phyloP scores from a whole-genome alignment of 1,139 yeast genomes.

The Debaryomyces coudertii region DNA sequence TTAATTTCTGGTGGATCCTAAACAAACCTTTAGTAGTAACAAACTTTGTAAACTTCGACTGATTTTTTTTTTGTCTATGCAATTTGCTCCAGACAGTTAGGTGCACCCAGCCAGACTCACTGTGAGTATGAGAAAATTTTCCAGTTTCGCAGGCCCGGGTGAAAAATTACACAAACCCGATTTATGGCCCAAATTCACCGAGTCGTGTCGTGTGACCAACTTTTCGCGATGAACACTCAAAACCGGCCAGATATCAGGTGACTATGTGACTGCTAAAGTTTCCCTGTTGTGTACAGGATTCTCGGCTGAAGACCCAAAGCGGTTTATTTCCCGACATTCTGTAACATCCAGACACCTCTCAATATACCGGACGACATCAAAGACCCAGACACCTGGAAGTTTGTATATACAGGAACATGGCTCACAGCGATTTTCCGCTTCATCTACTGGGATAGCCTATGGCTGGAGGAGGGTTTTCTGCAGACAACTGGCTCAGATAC shows the following conservation, averaged over 20 bases:
- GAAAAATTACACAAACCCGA: slow-evolving; percentile 9
- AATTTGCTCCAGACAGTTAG: slow-evolving; percentile 6
- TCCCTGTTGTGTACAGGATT: background rate
- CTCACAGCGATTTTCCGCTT: background rate
- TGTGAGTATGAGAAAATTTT: slow-evolving; percentile 9
- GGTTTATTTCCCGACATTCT: no score
- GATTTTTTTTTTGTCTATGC: slow-evolving; percentile 7
- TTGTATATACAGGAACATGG: background rate
- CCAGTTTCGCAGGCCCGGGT: slow-evolving; percentile 3
- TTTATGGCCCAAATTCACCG: background rate
- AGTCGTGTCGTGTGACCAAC: background rate
- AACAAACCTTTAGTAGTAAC: slow-evolving; percentile 8
- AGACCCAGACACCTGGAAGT: no score
- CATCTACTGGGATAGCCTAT: no score
- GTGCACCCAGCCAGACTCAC: slow-evolving; percentile 4
- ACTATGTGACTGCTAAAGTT: background rate
- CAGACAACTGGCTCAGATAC: background rate
- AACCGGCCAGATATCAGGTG: background rate
- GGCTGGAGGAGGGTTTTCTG: no score
- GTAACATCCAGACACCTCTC: no score
- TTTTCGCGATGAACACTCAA: background rate
- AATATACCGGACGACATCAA: no score
- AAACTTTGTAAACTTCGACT: slow-evolving; percentile 1
- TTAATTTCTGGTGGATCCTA: slow-evolving; percentile 6
- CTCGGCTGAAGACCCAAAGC: background rate